Base-by-base conservation (phyloP, 2,329 filamentous ascomycete genomes). In the Lasiodiplodia gonubiensis region DNA sequence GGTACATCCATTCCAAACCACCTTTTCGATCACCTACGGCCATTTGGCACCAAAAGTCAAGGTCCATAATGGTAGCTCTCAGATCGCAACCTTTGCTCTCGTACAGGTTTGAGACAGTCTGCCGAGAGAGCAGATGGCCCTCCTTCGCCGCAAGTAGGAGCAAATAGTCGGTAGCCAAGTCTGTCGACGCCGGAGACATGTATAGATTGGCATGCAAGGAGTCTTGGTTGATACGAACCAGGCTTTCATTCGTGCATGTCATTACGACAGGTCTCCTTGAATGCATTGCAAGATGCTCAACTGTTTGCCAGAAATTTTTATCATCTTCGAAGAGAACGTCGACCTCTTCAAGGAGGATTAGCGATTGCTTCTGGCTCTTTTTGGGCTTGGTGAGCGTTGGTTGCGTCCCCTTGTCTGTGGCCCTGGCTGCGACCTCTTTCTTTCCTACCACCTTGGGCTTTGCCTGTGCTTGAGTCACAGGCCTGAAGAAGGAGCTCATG, bases 11-110 rank as follows among this genome's bases (percentile, higher is more conserved):
- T 73, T 94, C 92, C 53, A 97, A 86, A 0, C 95, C 94, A 23
- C 92, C 91, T 72, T 91, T 91, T n/a, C 88, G 84, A 75, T 97
- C 95, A 5, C 95, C 96, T 11, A 99, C 88, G 0, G 91, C 93
- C 79, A 98, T 93, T 77, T 99, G 95, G 76, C 96, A 99, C 94
- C 94, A 99, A 76, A 96, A 95, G 76, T 97, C 90, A 33, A 99
- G 85, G 69, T 98, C 93, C 67, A 86, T 89, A 59, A 99, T 88
- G 2, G 90, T 89, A 25, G 90, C 92, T 66, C 95, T 89, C 14
- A 99, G 81, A 76, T 99, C 95, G 33, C 85, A 80, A 2, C 85
- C 77, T 64, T 91, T 90, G 16, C 88, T 87, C 64, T 85, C 83
- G 74, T 93, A 97, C 2, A 99, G 84, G 7, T 86, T 82, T 63